These are phyloP conservation scores for Deakozyma indianensis DNA, from an alignment of 805 yeast species.

Conservation along the genomic window DNA sequence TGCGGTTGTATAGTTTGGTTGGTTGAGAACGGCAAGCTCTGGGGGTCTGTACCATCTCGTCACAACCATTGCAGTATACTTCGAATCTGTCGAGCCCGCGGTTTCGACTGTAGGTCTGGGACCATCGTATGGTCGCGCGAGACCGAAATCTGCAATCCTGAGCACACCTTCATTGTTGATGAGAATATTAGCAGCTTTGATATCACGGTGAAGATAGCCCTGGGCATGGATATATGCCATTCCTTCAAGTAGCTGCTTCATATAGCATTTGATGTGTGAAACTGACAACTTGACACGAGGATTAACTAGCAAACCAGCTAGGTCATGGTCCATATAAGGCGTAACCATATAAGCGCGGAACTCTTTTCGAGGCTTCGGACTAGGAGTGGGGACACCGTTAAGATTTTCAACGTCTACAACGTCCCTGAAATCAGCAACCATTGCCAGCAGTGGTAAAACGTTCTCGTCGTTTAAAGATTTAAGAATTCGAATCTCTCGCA, in stretches of 20 bases:
- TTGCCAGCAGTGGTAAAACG: conserved; percentile 63
- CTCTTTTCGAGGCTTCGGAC: conserved; percentile 14
- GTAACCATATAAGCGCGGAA: conserved; percentile 63
- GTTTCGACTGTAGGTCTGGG: conserved; percentile 36
- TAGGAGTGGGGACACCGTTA: conserved; percentile 2
- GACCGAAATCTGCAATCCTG: conserved; percentile 91
- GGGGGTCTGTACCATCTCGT: conserved; percentile 98
- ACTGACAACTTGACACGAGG: conserved; percentile 46
- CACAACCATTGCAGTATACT: conserved; percentile 62
- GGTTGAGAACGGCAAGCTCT: conserved; percentile 67
- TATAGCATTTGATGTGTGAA: conserved; percentile 68
- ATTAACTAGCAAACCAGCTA: conserved; percentile 79
- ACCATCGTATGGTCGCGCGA: conserved; percentile 67
- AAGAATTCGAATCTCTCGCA: conserved; percentile 77
- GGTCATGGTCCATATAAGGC: conserved; percentile 85
- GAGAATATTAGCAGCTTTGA: conserved; percentile 90
- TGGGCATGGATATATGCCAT: conserved; percentile 61
- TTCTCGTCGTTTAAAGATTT: conserved; percentile 56
- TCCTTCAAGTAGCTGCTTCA: conserved; percentile 67
- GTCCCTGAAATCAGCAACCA: conserved; percentile 40
- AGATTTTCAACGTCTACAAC: conserved; percentile 6
- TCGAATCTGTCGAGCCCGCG: conserved; percentile 25
- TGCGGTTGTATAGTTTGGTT: conserved; percentile 76
- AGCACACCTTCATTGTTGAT: conserved; percentile 62
- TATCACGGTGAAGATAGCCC: conserved; percentile 68